phyloP scores from a whole-genome alignment of 495 filamentous ascomycete genomes.

The Bathelium albidoporum region DNA sequence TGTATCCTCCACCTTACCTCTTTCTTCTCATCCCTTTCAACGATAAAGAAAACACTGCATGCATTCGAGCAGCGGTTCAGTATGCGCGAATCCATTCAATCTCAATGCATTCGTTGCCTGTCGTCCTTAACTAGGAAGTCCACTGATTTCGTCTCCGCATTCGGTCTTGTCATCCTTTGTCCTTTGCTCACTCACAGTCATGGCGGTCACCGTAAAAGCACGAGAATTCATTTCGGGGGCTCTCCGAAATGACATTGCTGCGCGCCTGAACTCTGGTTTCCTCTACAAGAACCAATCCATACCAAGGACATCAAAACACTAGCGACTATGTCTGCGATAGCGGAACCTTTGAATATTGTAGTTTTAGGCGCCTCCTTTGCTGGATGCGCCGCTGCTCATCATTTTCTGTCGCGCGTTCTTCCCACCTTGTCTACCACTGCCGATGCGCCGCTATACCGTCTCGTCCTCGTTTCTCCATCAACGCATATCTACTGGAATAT shows the following conservation, averaged over 20 bases:
- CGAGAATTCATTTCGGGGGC: not conserved
- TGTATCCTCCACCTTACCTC: not conserved
- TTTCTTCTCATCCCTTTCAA: not conserved
- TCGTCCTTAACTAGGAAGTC: not conserved
- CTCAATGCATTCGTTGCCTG: not conserved
- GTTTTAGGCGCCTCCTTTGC: slow-evolving; percentile 54
- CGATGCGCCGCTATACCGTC: slow-evolving; percentile 32
- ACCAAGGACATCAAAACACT: not conserved
- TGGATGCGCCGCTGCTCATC: slow-evolving; percentile 51
- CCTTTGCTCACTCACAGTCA: not conserved
- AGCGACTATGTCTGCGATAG: not conserved
- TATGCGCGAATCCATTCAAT: not conserved
- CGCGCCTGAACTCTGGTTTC: not conserved
- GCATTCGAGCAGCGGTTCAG: not conserved
- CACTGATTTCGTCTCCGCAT: not conserved
- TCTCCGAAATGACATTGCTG: not conserved
- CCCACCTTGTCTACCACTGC: slow-evolving; percentile 25
- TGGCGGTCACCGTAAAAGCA: not conserved
- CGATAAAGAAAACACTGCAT: not conserved
- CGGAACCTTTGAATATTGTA: slow-evolving; percentile 36
- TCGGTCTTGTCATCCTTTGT: not conserved
- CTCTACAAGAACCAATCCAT: not conserved
- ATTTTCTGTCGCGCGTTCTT: slow-evolving; percentile 42
- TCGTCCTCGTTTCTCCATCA: slow-evolving; percentile 49
- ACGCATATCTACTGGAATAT: slow-evolving; percentile 43